Base-by-base conservation (phyloP, 768 basidiomycete genomes). In the Fomitopsis pulvina region DNA sequence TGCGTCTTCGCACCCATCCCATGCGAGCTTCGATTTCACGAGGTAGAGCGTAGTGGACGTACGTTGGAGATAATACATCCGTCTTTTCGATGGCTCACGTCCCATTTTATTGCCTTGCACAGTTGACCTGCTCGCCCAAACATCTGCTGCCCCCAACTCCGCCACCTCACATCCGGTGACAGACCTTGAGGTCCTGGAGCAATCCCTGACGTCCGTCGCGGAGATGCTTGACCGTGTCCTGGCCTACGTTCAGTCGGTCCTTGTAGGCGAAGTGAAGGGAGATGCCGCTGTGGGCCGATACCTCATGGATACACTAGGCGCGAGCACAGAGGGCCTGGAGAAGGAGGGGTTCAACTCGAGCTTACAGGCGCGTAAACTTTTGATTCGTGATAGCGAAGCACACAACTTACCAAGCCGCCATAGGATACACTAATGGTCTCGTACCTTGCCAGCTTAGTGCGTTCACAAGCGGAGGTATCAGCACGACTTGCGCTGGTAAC, bases 371-470 rank as follows among this genome's bases (percentile, higher is more conserved):
- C 42, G 69, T 46, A 52, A 20, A 25, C 18, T n/a, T 20, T 12
- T 39, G 2, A 38, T 11, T 43, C 28, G 4, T 11, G 11, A 37
- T 16, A 4, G 18, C 20, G 16, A 21, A 5, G 21, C 21, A 26
- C 6, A n/a, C 18, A 54, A 27, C 41, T 42, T 22, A 42, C 26
- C 25, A 12, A 10, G 12, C 20, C 10, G 6, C 25, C 45, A 52
- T 56, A 92, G 82, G 94, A 97, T 63, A 90, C 85, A 22, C 74
- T 98, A 56, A 95, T 95, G 87, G 81, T 98, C 50, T 87, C 90
- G 48, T 98, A 97, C 69, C 75, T 98, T 58, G 88, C 91, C 22
- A 95, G 92, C 66, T 78, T 98, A 59, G 86, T 96, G 52, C 82
- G 92, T 58, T 83, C 91, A 49, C 94, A 98, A 71, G 87, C 90